Base-by-base conservation (phyloP, 192 early-diverging fungal genomes). In the Rhizoclosmatium globosum region DNA sequence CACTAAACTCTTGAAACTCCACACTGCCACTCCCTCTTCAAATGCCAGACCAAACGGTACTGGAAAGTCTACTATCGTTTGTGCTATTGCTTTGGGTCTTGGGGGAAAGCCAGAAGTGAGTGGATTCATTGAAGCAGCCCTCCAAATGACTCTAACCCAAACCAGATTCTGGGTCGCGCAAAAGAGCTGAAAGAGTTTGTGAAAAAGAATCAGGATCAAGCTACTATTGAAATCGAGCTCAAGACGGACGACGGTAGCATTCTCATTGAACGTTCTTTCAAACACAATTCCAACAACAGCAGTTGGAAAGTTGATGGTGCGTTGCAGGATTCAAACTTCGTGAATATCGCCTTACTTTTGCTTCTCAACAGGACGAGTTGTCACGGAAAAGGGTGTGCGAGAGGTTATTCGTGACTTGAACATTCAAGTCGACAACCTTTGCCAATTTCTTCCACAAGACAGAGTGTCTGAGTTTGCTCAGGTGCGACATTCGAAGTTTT, bases 371-470 rank as follows among this genome's bases (percentile, higher is more conserved):
- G 93, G 91, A 6, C 83, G 91, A 48, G 46, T 17, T 13, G 80
- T 86, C 2, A 89, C 89, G 0, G 90, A 93, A 44, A 87, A 85
- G 43, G 92, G 92, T 38, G 89, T 98, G 4, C 79, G 88, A 60
- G 85, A 86, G n/a, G 87, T 82, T 6, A 90, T 95, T 13, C 62
- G 75, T 41, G 66, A 78, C 7, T 82, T 97, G 67, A 89, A 93
- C 67, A 94, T 99, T 68, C 97, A 99, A 75, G 95, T 98, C 53
- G 93, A 96, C 83, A 99, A 98, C 77, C 82, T 99, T 59, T 99
- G 98, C 82, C 97, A 98, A 84, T 98, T 99, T 75, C 83, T 99
- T 69, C 98, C 98, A 4, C 98, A 99, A 80, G 98, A 99, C 83
- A 88, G 91, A 66, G 98, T 99, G 4, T 89, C 91, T 4, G 94